phyloP scores from a whole-genome alignment of 106 monocot genomes.

The Allium cepa region DNA sequence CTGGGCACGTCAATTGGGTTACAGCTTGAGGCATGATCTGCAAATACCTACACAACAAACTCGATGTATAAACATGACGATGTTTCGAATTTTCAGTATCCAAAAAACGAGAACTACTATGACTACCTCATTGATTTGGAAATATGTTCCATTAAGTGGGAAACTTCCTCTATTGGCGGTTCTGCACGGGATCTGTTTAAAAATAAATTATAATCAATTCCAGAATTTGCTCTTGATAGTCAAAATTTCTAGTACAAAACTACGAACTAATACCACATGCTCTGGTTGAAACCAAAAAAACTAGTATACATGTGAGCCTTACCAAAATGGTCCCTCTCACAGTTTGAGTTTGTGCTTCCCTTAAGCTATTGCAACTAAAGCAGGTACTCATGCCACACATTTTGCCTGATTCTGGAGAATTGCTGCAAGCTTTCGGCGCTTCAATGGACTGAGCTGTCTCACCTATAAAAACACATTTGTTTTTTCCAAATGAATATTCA shows the following conservation, averaged over 20 bases:
- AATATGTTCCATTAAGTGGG: constrained; percentile 29
- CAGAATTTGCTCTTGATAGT: no score
- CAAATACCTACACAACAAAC: constrained; percentile 41
- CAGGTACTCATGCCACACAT: constrained; percentile 36
- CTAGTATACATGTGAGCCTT: neutral
- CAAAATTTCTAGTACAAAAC: no score
- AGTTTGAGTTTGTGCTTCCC: constrained; percentile 43
- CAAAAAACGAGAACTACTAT: neutral
- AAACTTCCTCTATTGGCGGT: constrained; percentile 30
- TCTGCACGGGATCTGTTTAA: constrained; percentile 24
- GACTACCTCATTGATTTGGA: constrained; percentile 27
- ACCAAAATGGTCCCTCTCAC: constrained; percentile 70
- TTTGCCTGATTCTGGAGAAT: constrained; percentile 20
- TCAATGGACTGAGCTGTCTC: constrained; percentile 65
- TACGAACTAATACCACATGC: no score
- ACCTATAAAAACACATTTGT: constrained; percentile 16
- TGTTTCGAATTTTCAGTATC: neutral
- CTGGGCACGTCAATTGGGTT: constrained; percentile 40
- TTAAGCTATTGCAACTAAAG: constrained; percentile 53
- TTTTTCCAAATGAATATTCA: neutral
- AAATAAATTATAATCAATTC: neutral
- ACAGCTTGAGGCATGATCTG: constrained; percentile 46
- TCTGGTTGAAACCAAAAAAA: neutral
- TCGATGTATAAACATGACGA: neutral
- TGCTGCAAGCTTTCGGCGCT: constrained; percentile 32